Evolutionary conservation across 306 rosid species (phyloP).

Genomic region (Lathyrus aphaca): DNA sequence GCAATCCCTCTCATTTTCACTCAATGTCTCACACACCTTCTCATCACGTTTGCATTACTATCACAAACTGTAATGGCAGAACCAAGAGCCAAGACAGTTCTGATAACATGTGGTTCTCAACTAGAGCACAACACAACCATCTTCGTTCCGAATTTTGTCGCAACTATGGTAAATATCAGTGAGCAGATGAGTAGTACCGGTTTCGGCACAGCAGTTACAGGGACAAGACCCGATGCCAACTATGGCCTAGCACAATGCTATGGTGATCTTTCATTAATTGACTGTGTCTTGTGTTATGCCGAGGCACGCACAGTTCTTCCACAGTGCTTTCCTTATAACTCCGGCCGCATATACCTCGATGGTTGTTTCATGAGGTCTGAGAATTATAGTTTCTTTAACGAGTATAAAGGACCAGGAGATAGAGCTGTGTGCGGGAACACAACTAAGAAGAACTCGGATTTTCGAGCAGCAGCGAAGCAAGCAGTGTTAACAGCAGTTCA

Average conservation of each 20-base stretch:
- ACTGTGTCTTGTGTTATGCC: conserved; percentile 81
- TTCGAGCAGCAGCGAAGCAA: conserved; percentile 50
- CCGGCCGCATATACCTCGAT: conserved; percentile 77
- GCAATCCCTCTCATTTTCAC: conserved; percentile 20
- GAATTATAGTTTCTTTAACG: conserved; percentile 72
- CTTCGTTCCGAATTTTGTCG: conserved; percentile 74
- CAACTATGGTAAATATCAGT: conserved; percentile 73
- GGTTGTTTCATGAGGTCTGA: conserved; percentile 96
- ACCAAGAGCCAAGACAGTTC: conserved; percentile 70
- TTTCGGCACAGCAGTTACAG: conserved; percentile 66
- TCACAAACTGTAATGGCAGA: conserved; percentile 54
- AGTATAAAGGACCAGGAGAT: conserved; percentile 63
- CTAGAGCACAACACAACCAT: conserved; percentile 55
- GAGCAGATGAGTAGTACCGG: conserved; percentile 70
- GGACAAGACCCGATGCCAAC: conserved; percentile 69
- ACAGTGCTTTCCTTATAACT: conserved; percentile 70
- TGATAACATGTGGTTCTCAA: conserved; percentile 52
- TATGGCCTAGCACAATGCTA: conserved; percentile 92
- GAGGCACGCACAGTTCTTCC: conserved; percentile 87
- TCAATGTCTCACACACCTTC: conserved; percentile 40
- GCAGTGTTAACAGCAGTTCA: conserved; percentile 56
- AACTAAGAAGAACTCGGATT: conserved; percentile 51
- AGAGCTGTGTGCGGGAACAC: conserved; percentile 61
- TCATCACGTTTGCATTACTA: conserved; percentile 34
- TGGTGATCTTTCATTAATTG: conserved; percentile 83